These are phyloP conservation scores for Leccinum huronense DNA, from an alignment of 1,284 basidiomycete genomes.

Conservation along the genomic window DNA sequence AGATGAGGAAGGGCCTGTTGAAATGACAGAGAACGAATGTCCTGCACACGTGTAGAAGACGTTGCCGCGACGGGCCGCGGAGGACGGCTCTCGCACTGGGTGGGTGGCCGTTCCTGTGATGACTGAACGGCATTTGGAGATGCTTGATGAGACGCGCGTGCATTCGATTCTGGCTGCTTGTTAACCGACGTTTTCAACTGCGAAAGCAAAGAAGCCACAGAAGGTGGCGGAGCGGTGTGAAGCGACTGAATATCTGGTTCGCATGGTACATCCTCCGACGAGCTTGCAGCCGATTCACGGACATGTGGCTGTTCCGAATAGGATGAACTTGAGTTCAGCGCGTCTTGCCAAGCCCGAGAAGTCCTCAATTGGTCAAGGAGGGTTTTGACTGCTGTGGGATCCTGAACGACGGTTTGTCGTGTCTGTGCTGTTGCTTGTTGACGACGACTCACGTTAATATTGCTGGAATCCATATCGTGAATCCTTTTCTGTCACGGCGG, in stretches of 20 bases:
- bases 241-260: constrained; percentile 11
- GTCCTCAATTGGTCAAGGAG: constrained; percentile 61
- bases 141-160: constrained; percentile 9
- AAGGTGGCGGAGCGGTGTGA: constrained; percentile 24
- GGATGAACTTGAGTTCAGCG: constrained; percentile 31
- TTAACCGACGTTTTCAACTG: constrained; percentile 47
- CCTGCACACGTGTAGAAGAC: constrained; percentile 24
- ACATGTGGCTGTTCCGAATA: constrained; percentile 5
- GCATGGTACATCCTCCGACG: constrained; percentile 11
- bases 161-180: constrained; percentile 16
- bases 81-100: constrained; percentile 11
- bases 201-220: constrained; percentile 66
- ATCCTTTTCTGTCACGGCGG: background rate
- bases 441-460: constrained; percentile 44
- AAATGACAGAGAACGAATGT: constrained; percentile 53
- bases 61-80: constrained; percentile 17
- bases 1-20: constrained; percentile 62
- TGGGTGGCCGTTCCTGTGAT: constrained; percentile 16
- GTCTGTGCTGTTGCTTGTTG: background rate
- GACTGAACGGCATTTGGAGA: constrained; percentile 14
- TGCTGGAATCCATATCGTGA: constrained; percentile 38
- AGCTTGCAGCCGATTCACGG: constrained; percentile 8
- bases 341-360: constrained; percentile 65
- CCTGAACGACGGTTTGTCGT: constrained; percentile 28
- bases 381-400: constrained; percentile 60